These are phyloP conservation scores for Epichloe amarillans DNA, from an alignment of 2,329 filamentous ascomycete genomes.

Conservation along the genomic window DNA sequence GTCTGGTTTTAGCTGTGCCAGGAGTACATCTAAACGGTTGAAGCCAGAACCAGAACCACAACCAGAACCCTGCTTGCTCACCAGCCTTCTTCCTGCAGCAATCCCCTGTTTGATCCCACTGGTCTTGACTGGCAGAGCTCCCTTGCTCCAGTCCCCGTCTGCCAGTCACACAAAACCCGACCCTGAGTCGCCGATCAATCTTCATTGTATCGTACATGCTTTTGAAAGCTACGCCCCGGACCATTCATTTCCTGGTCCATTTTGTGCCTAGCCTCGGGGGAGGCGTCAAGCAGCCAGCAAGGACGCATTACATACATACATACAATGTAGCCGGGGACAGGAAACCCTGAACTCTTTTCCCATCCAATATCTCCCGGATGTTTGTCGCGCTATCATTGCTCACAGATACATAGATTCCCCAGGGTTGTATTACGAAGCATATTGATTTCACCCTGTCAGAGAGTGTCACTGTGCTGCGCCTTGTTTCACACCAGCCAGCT, in stretches of 20 bases:
- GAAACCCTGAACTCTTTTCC: slow-evolving; percentile 3
- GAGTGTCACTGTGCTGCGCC: slow-evolving; percentile 38
- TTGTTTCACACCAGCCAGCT: slow-evolving; percentile 31
- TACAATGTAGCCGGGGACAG: slow-evolving; percentile 7
- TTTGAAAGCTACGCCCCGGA: no score
- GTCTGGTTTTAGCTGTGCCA: slow-evolving; percentile 3
- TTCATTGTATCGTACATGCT: slow-evolving; percentile 11
- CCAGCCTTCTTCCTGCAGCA: slow-evolving; percentile 12
- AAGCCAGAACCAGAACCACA: slow-evolving; percentile 3
- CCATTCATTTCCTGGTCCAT: no score
- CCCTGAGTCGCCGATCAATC: slow-evolving; percentile 27
- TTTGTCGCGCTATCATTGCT: slow-evolving; percentile 22
- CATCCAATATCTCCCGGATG: slow-evolving; percentile 11
- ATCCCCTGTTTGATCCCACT: slow-evolving; percentile 15
- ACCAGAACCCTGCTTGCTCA: slow-evolving; percentile 13
- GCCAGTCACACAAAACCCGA: slow-evolving; percentile 38
- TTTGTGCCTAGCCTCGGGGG: no score
- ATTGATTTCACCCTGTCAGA: slow-evolving; percentile 3
- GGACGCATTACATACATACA: not conserved
- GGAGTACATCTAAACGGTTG: slow-evolving; percentile 10
- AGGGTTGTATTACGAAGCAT: slow-evolving; percentile 34
- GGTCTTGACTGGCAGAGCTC: not conserved
- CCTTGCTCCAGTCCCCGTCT: slow-evolving; percentile 21
- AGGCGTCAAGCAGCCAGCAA: slow-evolving; percentile 7
- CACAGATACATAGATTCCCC: slow-evolving; percentile 23